A percentile compares a stretch with the other conserved stretches of the same genome.
phyloP scores from a whole-genome alignment of 1,284 basidiomycete genomes.

The Kwoniella shivajii region DNA sequence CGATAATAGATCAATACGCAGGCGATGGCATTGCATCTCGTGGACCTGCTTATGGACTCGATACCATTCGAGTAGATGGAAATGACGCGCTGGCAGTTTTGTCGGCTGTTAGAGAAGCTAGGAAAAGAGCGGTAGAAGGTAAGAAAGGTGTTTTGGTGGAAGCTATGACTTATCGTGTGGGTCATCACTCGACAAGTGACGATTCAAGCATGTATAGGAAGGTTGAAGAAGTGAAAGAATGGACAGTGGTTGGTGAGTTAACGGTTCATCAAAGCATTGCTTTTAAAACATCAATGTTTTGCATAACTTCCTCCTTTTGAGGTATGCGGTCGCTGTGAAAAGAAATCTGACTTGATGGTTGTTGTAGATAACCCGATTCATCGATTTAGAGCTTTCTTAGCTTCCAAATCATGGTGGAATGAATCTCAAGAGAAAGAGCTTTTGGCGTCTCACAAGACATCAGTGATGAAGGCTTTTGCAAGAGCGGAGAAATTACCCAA shows the following conservation, averaged over 20 bases:
- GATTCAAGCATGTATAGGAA: slow-evolving; percentile 89
- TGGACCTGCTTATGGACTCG: slow-evolving; percentile 91
- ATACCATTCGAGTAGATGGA: slow-evolving; percentile 88
- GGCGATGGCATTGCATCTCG: slow-evolving; percentile 92
- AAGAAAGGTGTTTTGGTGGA: slow-evolving; percentile 85
- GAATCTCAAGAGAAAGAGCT: slow-evolving; percentile 71
- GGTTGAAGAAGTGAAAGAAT: slow-evolving; percentile 80
- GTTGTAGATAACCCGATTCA: slow-evolving; percentile 75
- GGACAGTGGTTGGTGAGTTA: slow-evolving; percentile 66
- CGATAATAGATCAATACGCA: slow-evolving; percentile 82
- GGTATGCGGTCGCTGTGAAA: too few relatives aligned
- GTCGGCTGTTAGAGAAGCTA: slow-evolving; percentile 75
- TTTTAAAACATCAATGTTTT: too few relatives aligned
- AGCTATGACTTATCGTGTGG: slow-evolving; percentile 89
- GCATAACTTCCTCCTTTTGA: too few relatives aligned
- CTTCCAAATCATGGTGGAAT: slow-evolving; percentile 84
- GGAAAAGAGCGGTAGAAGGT: slow-evolving; percentile 72
- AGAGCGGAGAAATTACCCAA: slow-evolving; percentile 73
- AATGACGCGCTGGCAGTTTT: slow-evolving; percentile 90
- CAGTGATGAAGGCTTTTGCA: slow-evolving; percentile 77
- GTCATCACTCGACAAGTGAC: slow-evolving; percentile 94
- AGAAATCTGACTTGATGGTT: background rate
- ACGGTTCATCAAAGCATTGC: too few relatives aligned
- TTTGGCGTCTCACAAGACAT: slow-evolving; percentile 67
- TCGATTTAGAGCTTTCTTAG: slow-evolving; percentile 80